These are phyloP conservation scores for Sarcodon sp. DNA, from an alignment of 768 basidiomycete species.

Conservation along the genomic window DNA sequence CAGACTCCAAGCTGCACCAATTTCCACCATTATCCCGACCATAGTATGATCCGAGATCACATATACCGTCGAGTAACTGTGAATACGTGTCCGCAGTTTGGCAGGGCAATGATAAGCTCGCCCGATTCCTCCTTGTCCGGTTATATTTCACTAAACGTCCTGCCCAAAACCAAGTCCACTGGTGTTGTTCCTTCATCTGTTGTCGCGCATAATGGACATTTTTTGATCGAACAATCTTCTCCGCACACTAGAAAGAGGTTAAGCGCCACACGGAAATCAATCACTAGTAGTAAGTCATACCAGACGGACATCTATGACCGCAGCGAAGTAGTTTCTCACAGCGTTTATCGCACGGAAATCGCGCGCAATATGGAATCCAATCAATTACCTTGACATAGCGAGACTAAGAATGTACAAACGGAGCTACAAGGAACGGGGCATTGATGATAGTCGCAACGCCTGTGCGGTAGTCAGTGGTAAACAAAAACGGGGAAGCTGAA, in stretches of 20 bases:
- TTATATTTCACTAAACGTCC: constrained; percentile 35
- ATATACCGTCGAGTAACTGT: constrained; percentile 55
- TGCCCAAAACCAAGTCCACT: constrained; percentile 48
- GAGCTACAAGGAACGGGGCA: constrained; percentile 62
- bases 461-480: constrained; percentile 7
- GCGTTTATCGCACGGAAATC: constrained; percentile 47
- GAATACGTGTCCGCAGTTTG: constrained; percentile 49
- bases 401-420: constrained; percentile 24
- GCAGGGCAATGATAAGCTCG: constrained; percentile 46
- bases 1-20: constrained; percentile 33
- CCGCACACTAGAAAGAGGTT: constrained; percentile 41
- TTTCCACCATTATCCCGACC: constrained; percentile 18
- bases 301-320: constrained; percentile 56
- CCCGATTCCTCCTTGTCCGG: constrained; percentile 25
- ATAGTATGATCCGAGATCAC: constrained; percentile 40
- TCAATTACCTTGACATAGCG: background rate
- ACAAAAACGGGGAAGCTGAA: background rate
- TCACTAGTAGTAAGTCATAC: constrained; percentile 18
- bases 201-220: constrained; percentile 38
- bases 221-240: constrained; percentile 43
- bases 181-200: constrained; percentile 23
- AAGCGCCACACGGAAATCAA: background rate
- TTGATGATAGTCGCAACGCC: constrained; percentile 37
- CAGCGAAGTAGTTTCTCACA: constrained; percentile 38
- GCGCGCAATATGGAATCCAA: constrained; percentile 40